phyloP scores from a whole-genome alignment of 371 early-diverging fungal species.

The Blakeslea trispora region DNA sequence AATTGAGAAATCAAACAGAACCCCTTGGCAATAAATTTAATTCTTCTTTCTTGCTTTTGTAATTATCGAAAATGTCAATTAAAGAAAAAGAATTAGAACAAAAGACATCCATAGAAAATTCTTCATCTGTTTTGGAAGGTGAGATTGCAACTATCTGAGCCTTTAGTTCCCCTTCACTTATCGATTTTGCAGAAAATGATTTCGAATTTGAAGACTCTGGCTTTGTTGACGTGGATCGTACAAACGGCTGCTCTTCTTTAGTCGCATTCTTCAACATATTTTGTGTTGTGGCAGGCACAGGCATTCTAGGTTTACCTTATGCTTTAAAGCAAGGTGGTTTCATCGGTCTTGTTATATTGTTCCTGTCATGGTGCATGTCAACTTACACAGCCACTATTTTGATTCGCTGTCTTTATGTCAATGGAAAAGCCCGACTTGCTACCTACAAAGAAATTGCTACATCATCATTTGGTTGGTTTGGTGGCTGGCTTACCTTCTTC shows the following conservation, averaged over 20 bases:
- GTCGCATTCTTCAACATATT: conserved; percentile 63
- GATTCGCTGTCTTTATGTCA: conserved; percentile 36
- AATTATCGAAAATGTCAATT: background rate
- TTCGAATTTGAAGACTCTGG: background rate
- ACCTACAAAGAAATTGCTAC: conserved; percentile 44
- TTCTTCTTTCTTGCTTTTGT: background rate
- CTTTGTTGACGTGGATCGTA: conserved; percentile 13
- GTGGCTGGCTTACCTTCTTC: conserved; percentile 48
- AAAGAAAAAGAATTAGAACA: background rate
- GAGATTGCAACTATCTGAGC: background rate
- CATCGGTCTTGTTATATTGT: conserved; percentile 67
- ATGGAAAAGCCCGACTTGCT: conserved; percentile 45
- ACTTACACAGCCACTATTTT: conserved; percentile 47
- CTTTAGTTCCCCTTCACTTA: background rate
- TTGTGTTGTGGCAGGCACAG: conserved; percentile 83
- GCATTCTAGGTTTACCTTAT: conserved; percentile 79
- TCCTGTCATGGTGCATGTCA: conserved; percentile 76
- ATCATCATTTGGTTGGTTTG: conserved; percentile 36
- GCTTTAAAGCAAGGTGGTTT: conserved; percentile 82
- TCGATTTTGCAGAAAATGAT: background rate
- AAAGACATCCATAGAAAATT: background rate
- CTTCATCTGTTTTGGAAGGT: background rate
- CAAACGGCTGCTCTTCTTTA: conserved; percentile 29
- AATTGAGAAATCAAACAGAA: too few relatives aligned
- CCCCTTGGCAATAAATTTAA: too few relatives aligned